Evolutionary conservation across 192 early-diverging fungal genomes (phyloP).

Genomic region (Coemansia erecta): DNA sequence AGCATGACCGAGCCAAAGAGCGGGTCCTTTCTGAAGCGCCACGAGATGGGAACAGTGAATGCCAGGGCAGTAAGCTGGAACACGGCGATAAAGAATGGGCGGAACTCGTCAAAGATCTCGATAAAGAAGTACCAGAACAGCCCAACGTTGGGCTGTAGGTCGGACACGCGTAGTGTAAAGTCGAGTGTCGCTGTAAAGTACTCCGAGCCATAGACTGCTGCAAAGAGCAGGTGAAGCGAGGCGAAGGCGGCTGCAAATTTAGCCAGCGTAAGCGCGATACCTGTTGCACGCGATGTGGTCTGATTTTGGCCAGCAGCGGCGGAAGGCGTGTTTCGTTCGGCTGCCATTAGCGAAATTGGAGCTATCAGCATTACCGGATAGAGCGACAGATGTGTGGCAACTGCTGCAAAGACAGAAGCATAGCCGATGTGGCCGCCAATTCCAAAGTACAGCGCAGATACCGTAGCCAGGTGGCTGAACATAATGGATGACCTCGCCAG

Average conservation of each 20-base stretch:
- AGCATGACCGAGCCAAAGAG: constrained; percentile 74
- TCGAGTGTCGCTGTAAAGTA: constrained; percentile 41
- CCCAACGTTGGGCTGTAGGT: constrained; percentile 95
- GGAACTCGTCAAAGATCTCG: constrained; percentile 99
- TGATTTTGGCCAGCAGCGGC: not conserved
- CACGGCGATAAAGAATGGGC: constrained; percentile 86
- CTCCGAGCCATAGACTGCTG: constrained; percentile 15
- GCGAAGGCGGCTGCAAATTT: constrained; percentile 18
- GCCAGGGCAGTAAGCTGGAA: constrained; percentile 94
- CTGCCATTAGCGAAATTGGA: constrained; percentile 32
- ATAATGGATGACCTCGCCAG: constrained; percentile 71
- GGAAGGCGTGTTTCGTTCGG: not conserved
- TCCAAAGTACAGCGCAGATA: constrained; percentile 70
- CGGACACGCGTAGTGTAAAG: constrained; percentile 65
- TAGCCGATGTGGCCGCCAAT: constrained; percentile 45
- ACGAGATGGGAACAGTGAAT: constrained; percentile 80
- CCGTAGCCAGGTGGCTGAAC: constrained; percentile 74
- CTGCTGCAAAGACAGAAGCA: constrained; percentile 70
- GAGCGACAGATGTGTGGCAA: constrained; percentile 81
- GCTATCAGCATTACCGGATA: constrained; percentile 84
- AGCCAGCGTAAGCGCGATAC: constrained; percentile 9
- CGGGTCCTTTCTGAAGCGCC: constrained; percentile 73
- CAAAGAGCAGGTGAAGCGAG: constrained; percentile 28
- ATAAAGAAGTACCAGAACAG: constrained; percentile 99
- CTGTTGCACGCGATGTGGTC: not conserved